A percentile compares a stretch with the other conserved stretches of the same genome.
phyloP scores from a whole-genome alignment of 1,284 basidiomycete genomes.

The Boletus sp. region DNA sequence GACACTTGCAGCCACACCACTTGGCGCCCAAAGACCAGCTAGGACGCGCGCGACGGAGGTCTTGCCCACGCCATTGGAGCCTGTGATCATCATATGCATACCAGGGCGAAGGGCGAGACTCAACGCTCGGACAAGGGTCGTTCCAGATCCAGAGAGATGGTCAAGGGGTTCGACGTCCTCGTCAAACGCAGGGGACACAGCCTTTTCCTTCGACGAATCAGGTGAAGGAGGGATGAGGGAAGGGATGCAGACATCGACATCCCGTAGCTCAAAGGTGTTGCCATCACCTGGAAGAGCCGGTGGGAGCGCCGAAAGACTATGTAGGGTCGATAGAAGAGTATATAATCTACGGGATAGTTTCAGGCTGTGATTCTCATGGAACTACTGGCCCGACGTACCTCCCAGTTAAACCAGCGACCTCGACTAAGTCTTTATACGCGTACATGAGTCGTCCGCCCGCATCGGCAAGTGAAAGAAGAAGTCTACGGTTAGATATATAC shows the following conservation, averaged over 20 bases:
- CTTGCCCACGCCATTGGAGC: slow-evolving; percentile 92
- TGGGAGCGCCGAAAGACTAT: slow-evolving; percentile 60
- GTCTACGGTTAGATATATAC: slow-evolving; percentile 94
- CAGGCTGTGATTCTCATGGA: neutral
- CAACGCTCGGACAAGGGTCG: slow-evolving; percentile 67
- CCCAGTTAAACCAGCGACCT: slow-evolving; percentile 89
- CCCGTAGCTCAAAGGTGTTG: slow-evolving; percentile 52
- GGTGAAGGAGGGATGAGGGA: slow-evolving; percentile 6
- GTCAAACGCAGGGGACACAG: slow-evolving; percentile 5
- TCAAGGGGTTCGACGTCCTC: slow-evolving; percentile 19
- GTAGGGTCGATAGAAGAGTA: slow-evolving; percentile 81
- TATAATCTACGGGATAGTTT: slow-evolving; percentile 50
- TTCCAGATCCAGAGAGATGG: slow-evolving; percentile 24
- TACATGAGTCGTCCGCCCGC: slow-evolving; percentile 93
- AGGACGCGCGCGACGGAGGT: slow-evolving; percentile 89
- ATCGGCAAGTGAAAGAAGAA: slow-evolving; percentile 90
- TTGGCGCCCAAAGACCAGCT: slow-evolving; percentile 82
- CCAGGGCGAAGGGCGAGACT: slow-evolving; percentile 69
- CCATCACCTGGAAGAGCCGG: slow-evolving; percentile 28
- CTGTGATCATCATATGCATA: slow-evolving; percentile 92
- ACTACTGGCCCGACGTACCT: slow-evolving; percentile 35
- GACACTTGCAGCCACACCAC: slow-evolving; percentile 36
- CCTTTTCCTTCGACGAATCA: slow-evolving; percentile 3
- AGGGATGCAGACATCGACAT: slow-evolving; percentile 79
- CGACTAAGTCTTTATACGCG: slow-evolving; percentile 87